A percentile compares a stretch with the other conserved stretches of the same genome.
Evolutionary conservation across 2,329 filamentous ascomycete genomes (phyloP).

Genomic region (Tolypocladium guangdongense): DNA sequence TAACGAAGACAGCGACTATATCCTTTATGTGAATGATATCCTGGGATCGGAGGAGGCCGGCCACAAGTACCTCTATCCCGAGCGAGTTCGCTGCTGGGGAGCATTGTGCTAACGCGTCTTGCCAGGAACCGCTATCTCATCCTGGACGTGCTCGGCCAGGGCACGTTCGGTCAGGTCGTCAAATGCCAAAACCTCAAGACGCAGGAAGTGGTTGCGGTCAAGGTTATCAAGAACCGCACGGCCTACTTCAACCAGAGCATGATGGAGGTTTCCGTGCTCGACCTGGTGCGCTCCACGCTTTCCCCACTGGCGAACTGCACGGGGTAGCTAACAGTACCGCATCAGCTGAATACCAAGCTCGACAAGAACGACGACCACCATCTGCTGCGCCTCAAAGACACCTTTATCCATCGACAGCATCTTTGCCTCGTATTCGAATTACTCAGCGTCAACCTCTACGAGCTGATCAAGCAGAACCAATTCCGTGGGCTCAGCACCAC

Average conservation of each 20-base stretch:
- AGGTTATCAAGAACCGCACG: constrained; percentile 98
- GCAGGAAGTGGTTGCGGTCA: constrained; percentile 95
- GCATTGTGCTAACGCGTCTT: not conserved
- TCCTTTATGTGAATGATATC: constrained; percentile 98
- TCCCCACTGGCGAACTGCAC: not conserved
- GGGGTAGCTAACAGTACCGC: constrained; percentile 12
- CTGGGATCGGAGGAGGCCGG: constrained; percentile 94
- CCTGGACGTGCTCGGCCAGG: constrained; percentile 90
- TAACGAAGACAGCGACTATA: constrained; percentile 98
- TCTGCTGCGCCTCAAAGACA: constrained; percentile 86
- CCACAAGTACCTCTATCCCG: constrained; percentile 60
- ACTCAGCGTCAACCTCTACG: constrained; percentile 93
- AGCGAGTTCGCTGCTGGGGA: not conserved
- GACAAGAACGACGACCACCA: constrained; percentile 99
- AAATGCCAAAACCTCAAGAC: constrained; percentile 99
- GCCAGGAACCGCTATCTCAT: constrained; percentile 87
- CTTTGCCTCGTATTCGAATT: constrained; percentile 93
- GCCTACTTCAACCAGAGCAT: constrained; percentile 99
- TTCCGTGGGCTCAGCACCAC: constrained; percentile 96
- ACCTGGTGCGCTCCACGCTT: constrained; percentile 54
- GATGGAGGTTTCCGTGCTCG: constrained; percentile 99
- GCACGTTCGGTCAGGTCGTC: constrained; percentile 96
- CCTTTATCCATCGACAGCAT: constrained; percentile 96
- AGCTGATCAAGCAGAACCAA: constrained; percentile 98
- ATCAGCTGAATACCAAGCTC: constrained; percentile 87